These are phyloP conservation scores for Chaetomium olivaceum DNA, from an alignment of 2,329 filamentous ascomycete genomes.

Conservation along the genomic window DNA sequence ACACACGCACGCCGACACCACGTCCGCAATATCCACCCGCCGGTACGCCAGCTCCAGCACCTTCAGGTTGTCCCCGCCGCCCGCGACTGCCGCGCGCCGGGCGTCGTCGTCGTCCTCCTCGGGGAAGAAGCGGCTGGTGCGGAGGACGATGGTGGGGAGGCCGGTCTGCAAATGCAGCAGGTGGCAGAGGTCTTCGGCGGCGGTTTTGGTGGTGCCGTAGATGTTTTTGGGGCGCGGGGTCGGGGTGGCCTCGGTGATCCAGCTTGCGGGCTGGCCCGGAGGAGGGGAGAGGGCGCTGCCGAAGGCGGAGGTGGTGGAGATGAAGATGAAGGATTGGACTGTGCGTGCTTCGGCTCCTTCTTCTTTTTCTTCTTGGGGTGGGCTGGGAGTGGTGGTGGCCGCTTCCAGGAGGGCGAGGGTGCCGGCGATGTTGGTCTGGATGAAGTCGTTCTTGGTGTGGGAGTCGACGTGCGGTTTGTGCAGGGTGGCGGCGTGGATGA, in stretches of 20 bases:
- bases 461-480: constrained; percentile 51
- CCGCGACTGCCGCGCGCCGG: constrained; percentile 37
- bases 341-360: too few relatives aligned
- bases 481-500: constrained; percentile 49
- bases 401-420: constrained; percentile 47
- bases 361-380: too few relatives aligned
- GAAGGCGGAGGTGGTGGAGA: constrained; percentile 50
- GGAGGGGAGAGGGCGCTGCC: constrained; percentile 43
- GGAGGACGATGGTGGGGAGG: constrained; percentile 47
- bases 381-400: constrained; percentile 31
- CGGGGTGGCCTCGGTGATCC: constrained; percentile 46
- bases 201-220: constrained; percentile 51
- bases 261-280: constrained; percentile 42
- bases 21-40: constrained; percentile 47
- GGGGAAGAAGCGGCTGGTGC: constrained; percentile 52
- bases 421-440: constrained; percentile 48
- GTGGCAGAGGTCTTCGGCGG: constrained; percentile 50
- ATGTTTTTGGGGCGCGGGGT: constrained; percentile 49
- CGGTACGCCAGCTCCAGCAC: constrained; percentile 51
- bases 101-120: constrained; percentile 49
- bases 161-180: constrained; percentile 43
- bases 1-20: constrained; percentile 45
- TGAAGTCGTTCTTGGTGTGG: constrained; percentile 47
- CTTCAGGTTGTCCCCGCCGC: constrained; percentile 47
- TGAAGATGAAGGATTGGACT: constrained; percentile 41